Conservation (phyloP, 495 filamentous ascomycete genomes). For the Lasiosphaeria hispida region DNA sequence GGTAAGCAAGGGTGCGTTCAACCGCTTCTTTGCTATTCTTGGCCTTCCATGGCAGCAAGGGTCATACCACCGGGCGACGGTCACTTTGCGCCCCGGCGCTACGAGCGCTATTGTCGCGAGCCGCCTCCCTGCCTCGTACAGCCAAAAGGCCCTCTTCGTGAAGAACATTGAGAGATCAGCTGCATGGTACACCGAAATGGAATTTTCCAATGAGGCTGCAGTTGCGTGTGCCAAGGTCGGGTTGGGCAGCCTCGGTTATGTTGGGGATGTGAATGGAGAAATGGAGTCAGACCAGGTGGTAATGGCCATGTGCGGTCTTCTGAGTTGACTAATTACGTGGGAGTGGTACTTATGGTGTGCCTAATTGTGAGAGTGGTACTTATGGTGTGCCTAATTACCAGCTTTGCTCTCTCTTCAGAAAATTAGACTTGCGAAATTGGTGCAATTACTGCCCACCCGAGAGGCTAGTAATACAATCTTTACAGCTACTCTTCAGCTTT, state of each 20-base stretch:
- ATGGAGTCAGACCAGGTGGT: conserved; percentile 33
- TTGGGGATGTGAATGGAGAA: conserved; percentile 50
- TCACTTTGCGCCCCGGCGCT: conserved; percentile 24
- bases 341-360: too few relatives aligned
- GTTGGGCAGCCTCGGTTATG: conserved; percentile 41
- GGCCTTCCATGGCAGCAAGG: conserved; percentile 41
- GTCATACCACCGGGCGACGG: conserved; percentile 27
- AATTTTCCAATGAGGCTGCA: conserved; percentile 23
- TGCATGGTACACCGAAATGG: neutral
- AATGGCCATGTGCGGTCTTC: conserved; percentile 40
- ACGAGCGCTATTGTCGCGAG: conserved; percentile 13
- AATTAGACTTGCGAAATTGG: too few relatives aligned
- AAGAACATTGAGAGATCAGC: conserved; percentile 29
- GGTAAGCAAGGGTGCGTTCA: conserved; percentile 19
- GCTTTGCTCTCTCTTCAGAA: too few relatives aligned
- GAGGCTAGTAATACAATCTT: too few relatives aligned
- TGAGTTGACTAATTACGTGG: neutral
- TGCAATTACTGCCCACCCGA: too few relatives aligned
- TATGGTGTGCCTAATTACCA: too few relatives aligned
- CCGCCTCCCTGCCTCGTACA: conserved; percentile 36
- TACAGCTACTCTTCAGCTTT: too few relatives aligned
- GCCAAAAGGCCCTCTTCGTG: conserved; percentile 45
- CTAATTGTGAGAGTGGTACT: too few relatives aligned
- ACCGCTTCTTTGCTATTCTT: conserved; percentile 26
- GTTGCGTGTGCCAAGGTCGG: conserved; percentile 38